phyloP scores from a whole-genome alignment of 2,329 filamentous ascomycete species.

The Ascochyta fabae region DNA sequence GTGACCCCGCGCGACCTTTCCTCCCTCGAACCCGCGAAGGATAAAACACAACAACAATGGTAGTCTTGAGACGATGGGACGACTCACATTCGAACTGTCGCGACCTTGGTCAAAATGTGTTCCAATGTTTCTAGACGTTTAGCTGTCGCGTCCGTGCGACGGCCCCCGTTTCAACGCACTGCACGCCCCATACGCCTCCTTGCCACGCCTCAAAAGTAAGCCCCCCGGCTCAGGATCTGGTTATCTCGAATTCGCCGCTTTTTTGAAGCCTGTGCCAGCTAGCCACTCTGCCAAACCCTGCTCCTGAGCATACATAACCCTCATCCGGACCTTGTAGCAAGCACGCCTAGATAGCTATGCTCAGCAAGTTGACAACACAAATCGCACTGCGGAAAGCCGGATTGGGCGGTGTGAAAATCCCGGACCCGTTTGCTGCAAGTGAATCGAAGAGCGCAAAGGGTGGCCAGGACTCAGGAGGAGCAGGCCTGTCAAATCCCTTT shows the following conservation, averaged over 20 bases:
- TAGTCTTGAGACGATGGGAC: neutral
- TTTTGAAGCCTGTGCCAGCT: neutral
- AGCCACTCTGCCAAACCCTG: neutral
- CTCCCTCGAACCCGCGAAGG: neutral
- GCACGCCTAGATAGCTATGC: constrained; percentile 50
- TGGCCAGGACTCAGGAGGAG: constrained; percentile 20
- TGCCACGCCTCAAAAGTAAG: constrained; percentile 11
- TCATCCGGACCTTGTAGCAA: neutral
- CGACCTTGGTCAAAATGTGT: neutral
- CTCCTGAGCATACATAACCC: constrained; percentile 2
- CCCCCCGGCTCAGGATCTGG: neutral
- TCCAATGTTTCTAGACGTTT: constrained; percentile 8
- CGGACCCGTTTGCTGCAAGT: constrained; percentile 37
- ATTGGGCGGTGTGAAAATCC: constrained; percentile 59
- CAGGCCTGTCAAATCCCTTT: constrained; percentile 42
- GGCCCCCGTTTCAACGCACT: constrained; percentile 18
- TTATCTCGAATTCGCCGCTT: constrained; percentile 1
- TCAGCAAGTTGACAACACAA: constrained; percentile 64
- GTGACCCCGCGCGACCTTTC: neutral
- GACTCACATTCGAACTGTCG: neutral
- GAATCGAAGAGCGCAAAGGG: constrained; percentile 36
- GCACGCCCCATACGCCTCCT: constrained; percentile 14
- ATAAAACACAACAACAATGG: neutral
- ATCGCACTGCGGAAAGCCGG: constrained; percentile 65
- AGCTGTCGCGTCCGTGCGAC: constrained; percentile 18